Conservation (phyloP, 129 eudicot genomes). For the Rutidosis leptorrhynchoides region DNA sequence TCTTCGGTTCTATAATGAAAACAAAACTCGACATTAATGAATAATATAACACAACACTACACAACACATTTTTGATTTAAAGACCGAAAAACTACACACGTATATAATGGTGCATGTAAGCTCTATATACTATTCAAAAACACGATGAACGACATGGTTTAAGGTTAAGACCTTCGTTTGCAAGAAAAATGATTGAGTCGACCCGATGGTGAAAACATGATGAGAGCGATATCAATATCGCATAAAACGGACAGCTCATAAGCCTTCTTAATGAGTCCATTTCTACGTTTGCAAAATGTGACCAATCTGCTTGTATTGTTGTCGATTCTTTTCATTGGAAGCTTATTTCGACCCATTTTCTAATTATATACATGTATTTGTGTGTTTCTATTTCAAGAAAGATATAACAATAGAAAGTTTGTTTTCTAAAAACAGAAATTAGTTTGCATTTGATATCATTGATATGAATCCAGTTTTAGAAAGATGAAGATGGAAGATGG, state of each 20-base stretch:
- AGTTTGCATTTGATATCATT: conserved; percentile 21
- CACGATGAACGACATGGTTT: background rate
- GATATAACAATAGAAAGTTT: conserved; percentile 39
- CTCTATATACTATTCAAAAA: too few relatives aligned
- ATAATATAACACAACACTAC: too few relatives aligned
- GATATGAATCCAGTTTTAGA: conserved; percentile 39
- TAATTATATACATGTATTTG: conserved; percentile 34
- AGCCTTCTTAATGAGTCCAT: conserved; percentile 85
- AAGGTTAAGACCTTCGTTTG: conserved; percentile 46
- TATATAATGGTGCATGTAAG: too few relatives aligned
- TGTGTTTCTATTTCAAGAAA: conserved; percentile 39
- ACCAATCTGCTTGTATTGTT: conserved; percentile 70
- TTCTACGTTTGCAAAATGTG: conserved; percentile 76
- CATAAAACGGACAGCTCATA: conserved; percentile 74
- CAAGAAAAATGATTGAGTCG: conserved; percentile 76
- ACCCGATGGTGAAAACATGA: conserved; percentile 81
- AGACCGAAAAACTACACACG: too few relatives aligned
- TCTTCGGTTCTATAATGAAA: conserved; percentile 61
- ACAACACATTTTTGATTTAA: too few relatives aligned
- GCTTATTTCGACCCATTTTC: conserved; percentile 77
- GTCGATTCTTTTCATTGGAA: conserved; percentile 70
- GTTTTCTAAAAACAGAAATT: conserved; percentile 40
- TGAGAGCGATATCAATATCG: conserved; percentile 72
- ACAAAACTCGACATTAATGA: background rate
- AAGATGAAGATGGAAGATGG: conserved; percentile 28